Conservation (phyloP, 2,329 filamentous ascomycete species). For the Fusarium globosum region DNA sequence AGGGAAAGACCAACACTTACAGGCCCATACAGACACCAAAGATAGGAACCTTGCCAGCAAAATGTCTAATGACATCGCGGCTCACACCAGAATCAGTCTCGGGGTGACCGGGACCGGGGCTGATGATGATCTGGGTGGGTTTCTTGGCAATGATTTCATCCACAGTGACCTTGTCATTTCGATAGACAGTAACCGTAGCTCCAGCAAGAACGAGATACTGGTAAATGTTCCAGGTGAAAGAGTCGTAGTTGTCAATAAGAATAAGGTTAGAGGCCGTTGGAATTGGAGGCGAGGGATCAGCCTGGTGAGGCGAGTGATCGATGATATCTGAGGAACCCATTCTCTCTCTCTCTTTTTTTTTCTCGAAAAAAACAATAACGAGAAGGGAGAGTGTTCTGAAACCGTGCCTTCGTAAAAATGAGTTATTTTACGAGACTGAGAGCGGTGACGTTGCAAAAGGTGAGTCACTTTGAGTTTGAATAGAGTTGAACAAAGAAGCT, state of each 20-base stretch:
- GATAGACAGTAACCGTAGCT: constrained; percentile 86
- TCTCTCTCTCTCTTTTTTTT: constrained; percentile 33
- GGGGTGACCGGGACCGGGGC: constrained; percentile 94
- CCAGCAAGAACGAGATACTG: constrained; percentile 98
- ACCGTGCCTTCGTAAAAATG: background rate
- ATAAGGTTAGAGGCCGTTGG: constrained; percentile 88
- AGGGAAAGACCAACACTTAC: constrained; percentile 59
- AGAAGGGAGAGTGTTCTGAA: background rate
- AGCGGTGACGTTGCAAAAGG: constrained; percentile 28
- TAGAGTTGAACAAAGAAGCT: constrained; percentile 33
- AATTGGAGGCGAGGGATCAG: constrained; percentile 77
- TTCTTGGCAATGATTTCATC: constrained; percentile 85
- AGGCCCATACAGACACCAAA: constrained; percentile 99
- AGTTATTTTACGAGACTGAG: constrained; percentile 11
- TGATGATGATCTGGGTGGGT: constrained; percentile 94
- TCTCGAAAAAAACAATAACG: background rate
- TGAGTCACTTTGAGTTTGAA: constrained; percentile 35
- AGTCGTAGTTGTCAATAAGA: constrained; percentile 99
- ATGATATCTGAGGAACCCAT: constrained; percentile 65
- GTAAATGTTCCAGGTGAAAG: constrained; percentile 99
- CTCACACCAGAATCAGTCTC: constrained; percentile 92
- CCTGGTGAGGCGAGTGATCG: constrained; percentile 90
- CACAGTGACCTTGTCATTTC: constrained; percentile 91
- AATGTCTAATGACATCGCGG: constrained; percentile 89
- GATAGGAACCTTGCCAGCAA: constrained; percentile 93